A percentile compares a stretch with the other conserved stretches of the same genome.
Conservation (phyloP, 345 rosid genomes). For the Salix brachista region DNA sequence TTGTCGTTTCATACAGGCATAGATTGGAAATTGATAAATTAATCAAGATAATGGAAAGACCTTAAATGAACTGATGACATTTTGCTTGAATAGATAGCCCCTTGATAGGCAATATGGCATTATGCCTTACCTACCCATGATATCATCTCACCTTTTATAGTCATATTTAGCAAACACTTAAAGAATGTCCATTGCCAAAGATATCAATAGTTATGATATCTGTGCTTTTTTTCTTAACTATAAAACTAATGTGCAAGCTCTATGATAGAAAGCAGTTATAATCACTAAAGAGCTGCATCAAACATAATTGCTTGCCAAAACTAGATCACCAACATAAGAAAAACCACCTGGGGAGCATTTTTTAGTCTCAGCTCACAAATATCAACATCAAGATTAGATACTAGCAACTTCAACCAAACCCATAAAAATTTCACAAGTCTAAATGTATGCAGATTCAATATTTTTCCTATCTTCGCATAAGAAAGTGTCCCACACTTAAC, state of each 20-base stretch:
- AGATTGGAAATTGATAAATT: background rate
- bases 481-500: conserved; percentile 8
- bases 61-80: background rate
- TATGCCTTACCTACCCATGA: background rate
- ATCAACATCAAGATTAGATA: background rate
- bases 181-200: background rate
- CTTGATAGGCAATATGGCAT: conserved; percentile 3
- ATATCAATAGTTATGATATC: background rate
- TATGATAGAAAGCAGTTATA: background rate
- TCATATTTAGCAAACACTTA: background rate
- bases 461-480: background rate
- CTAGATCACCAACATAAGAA: background rate
- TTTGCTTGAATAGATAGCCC: background rate
- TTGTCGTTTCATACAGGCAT: background rate
- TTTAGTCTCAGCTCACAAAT: background rate
- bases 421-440: background rate
- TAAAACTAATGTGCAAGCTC: background rate
- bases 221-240: background rate
- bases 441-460: background rate
- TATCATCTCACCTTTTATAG: background rate
- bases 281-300: background rate
- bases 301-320: background rate
- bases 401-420: conserved; percentile 8
- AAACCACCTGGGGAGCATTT: background rate
- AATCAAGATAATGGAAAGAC: background rate